These are phyloP conservation scores for Penicillium hesseltinei DNA, from an alignment of 2,329 filamentous ascomycete species.

Conservation along the genomic window DNA sequence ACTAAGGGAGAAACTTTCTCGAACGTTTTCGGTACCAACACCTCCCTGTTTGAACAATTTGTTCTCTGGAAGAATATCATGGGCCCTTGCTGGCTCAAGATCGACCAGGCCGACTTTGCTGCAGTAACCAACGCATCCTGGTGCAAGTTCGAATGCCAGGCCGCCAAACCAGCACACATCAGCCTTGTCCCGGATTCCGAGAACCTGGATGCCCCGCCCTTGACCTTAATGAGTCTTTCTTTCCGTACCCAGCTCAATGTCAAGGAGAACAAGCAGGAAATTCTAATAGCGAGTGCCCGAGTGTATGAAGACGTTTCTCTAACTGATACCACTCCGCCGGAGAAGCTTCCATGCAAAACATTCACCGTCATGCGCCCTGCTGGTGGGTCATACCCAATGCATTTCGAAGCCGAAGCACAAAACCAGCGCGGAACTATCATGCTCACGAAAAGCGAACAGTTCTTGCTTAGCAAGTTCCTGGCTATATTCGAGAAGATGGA, in stretches of 20 bases:
- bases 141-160: constrained; percentile 90
- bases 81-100: constrained; percentile 96
- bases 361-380: constrained; percentile 89
- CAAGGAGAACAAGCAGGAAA: constrained; percentile 94
- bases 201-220: constrained; percentile 74
- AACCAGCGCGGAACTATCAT: constrained; percentile 75
- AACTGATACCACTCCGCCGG: constrained; percentile 80
- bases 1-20: constrained; percentile 84
- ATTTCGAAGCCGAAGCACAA: constrained; percentile 76
- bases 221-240: constrained; percentile 94
- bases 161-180: constrained; percentile 74
- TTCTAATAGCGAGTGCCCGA: constrained; percentile 84
- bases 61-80: constrained; percentile 99
- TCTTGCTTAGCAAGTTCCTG: constrained; percentile 83
- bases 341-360: constrained; percentile 82
- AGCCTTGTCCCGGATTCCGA: constrained; percentile 72
- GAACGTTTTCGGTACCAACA: constrained; percentile 89
- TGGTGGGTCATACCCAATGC: constrained; percentile 72
- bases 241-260: constrained; percentile 84
- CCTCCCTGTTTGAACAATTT: constrained; percentile 93
- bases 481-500: constrained; percentile 84
- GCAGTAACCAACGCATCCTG: constrained; percentile 89
- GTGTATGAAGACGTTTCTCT: constrained; percentile 89
- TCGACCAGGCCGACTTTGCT: constrained; percentile 79
- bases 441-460: constrained; percentile 77